Base-by-base conservation (phyloP, 1,284 basidiomycete species). In the Irpex sp. region DNA sequence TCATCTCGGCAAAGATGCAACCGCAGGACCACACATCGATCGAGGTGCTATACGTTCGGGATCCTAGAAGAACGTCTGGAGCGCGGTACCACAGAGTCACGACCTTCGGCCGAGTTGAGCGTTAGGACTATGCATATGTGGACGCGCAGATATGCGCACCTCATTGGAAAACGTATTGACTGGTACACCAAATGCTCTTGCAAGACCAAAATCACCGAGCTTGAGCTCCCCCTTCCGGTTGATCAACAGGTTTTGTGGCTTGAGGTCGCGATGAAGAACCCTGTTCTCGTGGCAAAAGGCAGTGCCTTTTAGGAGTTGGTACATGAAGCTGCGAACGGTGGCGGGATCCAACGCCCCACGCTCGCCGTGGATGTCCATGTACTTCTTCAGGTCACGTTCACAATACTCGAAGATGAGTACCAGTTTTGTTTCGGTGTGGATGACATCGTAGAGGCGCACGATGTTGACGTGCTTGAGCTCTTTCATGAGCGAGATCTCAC, bases 1-100 rank as follows among this genome's bases (percentile, higher is more conserved):
- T 99, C 93, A 97, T 96, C 79, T 98, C 96, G 15, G 97, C 97
- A 76, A 99, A 97, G 74, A 99, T 99, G 74, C 97, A 99, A 5
- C 97, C 97, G 63, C 96, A 97, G 5, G 94, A 97, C 97, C 97
- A 99, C 66, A 99, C 94, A 78, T 99, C 97, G 74, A 99, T 98
- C 19, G 94, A 97, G 2, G 97, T 99, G 75, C 92, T 96, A 78
- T 99, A 99, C 60, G 97, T 98, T 61, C 97, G 86, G 48, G 95
- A 97, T 59, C 97, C 97, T 66, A 99, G 87, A 15, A 99, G 85
- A 52, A 99, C 97, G 74, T 99, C 97, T 1, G 97, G 97, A 0
- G 97, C 97, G 62, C 97, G 93, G 77, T 99, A 99, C 97, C 97
- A 99, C 11, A 99, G 82, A 4, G 97, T 99, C 36, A 99, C 97